phyloP scores from a whole-genome alignment of 1,139 yeast species.

The Sugiyamaella grinbergsii region DNA sequence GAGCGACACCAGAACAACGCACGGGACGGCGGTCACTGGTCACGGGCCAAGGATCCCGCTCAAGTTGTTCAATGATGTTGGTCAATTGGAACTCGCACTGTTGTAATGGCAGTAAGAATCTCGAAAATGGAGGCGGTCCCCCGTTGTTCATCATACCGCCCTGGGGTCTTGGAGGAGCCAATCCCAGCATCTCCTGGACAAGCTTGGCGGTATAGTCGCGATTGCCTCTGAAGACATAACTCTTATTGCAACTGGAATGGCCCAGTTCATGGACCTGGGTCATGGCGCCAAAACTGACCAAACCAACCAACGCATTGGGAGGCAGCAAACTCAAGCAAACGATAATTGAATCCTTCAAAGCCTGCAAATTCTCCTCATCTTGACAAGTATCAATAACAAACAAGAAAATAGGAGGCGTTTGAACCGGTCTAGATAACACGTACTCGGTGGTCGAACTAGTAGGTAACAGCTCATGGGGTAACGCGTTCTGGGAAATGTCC shows the following conservation, averaged over 20 bases:
- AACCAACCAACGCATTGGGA: constrained; percentile 88
- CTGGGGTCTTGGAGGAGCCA: constrained; percentile 44
- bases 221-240: constrained; percentile 90
- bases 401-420: constrained; percentile 87
- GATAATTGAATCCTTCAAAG: constrained; percentile 83
- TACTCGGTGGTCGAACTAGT: constrained; percentile 88
- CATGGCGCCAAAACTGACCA: constrained; percentile 92
- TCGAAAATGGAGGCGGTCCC: constrained; percentile 52
- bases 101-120: constrained; percentile 84
- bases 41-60: constrained; percentile 90
- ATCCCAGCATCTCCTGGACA: constrained; percentile 71
- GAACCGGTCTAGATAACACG: constrained; percentile 83
- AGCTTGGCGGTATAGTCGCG: constrained; percentile 81
- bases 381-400: constrained; percentile 93
- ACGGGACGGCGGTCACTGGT: constrained; percentile 85
- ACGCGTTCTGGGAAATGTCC: constrained; percentile 75
- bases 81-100: constrained; percentile 87
- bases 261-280: constrained; percentile 93
- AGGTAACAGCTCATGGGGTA: constrained; percentile 84
- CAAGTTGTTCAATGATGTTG: constrained; percentile 73
- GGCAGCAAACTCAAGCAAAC: constrained; percentile 84
- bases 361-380: constrained; percentile 87
- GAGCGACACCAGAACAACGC: constrained; percentile 92
- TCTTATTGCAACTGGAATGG: constrained; percentile 71
- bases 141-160: constrained; percentile 36